Percentiles rank a stretch among this genome's conserved stretches.
phyloP scores from a whole-genome alignment of 306 rosid genomes.

The Macrotyloma uniflorum region DNA sequence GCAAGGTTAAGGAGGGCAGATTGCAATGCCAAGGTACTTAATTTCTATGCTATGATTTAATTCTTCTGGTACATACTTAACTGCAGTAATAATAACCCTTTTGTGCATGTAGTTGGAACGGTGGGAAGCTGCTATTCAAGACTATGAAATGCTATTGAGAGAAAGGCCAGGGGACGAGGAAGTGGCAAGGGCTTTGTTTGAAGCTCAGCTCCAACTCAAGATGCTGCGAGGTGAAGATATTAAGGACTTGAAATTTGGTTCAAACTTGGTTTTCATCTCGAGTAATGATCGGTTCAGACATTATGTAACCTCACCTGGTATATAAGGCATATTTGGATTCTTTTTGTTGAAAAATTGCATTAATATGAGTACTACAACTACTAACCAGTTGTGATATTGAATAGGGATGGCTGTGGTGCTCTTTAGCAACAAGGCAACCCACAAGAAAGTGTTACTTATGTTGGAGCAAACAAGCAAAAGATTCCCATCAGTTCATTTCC shows the following conservation, averaged over 20 bases:
- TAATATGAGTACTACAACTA: background rate
- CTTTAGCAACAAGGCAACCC: slow-evolving; percentile 65
- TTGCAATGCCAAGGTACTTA: slow-evolving; percentile 78
- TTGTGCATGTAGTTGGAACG: slow-evolving; percentile 63
- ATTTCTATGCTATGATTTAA: background rate
- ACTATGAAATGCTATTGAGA: slow-evolving; percentile 76
- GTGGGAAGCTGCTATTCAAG: slow-evolving; percentile 86
- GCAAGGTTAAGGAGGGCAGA: slow-evolving; percentile 86
- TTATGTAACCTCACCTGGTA: slow-evolving; percentile 83
- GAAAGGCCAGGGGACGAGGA: slow-evolving; percentile 88
- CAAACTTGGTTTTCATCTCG: slow-evolving; percentile 66
- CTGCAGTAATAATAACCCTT: background rate
- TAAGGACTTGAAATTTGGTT: slow-evolving; percentile 71
- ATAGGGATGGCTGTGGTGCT: slow-evolving; percentile 89
- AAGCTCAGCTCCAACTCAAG: slow-evolving; percentile 73
- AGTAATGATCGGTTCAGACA: slow-evolving; percentile 81
- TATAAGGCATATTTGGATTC: slow-evolving; percentile 16
- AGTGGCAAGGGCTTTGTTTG: slow-evolving; percentile 79
- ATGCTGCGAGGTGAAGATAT: slow-evolving; percentile 66
- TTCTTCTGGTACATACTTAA: background rate
- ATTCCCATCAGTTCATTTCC: slow-evolving; percentile 88
- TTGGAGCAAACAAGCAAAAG: slow-evolving; percentile 74
- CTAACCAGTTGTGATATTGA: slow-evolving; percentile 18
- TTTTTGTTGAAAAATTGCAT: background rate
- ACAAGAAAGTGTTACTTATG: slow-evolving; percentile 53